These are phyloP conservation scores for Annulohypoxylon truncatum DNA, from an alignment of 2,329 filamentous ascomycete species.

Conservation along the genomic window DNA sequence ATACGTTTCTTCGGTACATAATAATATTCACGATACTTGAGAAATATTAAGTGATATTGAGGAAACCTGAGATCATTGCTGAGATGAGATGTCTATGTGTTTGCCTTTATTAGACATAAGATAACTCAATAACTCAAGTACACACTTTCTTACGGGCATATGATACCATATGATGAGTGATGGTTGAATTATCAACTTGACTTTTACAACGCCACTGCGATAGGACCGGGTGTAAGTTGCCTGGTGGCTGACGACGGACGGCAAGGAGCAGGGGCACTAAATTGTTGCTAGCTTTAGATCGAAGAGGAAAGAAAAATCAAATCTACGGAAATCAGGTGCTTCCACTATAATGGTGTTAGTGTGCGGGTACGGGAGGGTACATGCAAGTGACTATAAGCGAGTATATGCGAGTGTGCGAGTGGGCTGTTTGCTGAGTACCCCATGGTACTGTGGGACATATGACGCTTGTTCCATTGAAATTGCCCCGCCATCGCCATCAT, in stretches of 20 bases:
- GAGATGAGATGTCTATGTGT: neutral
- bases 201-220: slow-evolving; percentile 19
- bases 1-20: slow-evolving; percentile 21
- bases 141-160: neutral
- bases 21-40: slow-evolving; percentile 13
- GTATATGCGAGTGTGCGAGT: neutral
- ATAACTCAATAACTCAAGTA: neutral
- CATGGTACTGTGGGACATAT: slow-evolving; percentile 35
- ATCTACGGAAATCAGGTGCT: slow-evolving; percentile 39
- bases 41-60: neutral
- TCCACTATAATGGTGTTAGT: slow-evolving; percentile 16
- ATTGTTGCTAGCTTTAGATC: slow-evolving; percentile 9
- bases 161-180: neutral
- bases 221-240: neutral
- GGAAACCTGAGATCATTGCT: neutral
- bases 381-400: slow-evolving; percentile 3
- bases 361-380: slow-evolving; percentile 23
- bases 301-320: slow-evolving; percentile 35
- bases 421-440: slow-evolving; percentile 10
- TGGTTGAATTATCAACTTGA: neutral
- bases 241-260: slow-evolving; percentile 7
- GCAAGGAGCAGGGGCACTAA: slow-evolving; percentile 18
- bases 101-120: neutral
- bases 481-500: slow-evolving; percentile 39
- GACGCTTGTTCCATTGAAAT: slow-evolving; percentile 31